These are phyloP conservation scores for Urtica urens DNA, from an alignment of 306 rosid species.

Conservation along the genomic window DNA sequence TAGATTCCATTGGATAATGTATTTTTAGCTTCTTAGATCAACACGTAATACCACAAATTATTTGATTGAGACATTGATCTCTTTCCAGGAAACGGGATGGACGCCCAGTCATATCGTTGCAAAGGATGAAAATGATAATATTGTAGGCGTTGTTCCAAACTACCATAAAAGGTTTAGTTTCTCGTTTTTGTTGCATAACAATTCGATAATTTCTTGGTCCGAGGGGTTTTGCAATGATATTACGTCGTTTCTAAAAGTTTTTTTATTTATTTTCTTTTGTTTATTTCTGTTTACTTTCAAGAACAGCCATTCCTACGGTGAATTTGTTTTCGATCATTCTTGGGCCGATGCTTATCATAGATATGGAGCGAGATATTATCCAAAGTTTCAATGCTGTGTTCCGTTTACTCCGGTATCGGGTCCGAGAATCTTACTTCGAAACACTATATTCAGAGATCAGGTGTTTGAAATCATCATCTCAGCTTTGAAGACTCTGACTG, in stretches of 20 bases:
- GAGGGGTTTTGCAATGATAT: no score
- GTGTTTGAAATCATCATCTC: constrained; percentile 53
- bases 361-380: constrained; percentile 68
- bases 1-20: no score
- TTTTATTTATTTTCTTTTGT: not conserved
- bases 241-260: no score
- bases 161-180: constrained; percentile 73
- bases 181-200: no score
- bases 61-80: no score
- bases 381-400: constrained; percentile 78
- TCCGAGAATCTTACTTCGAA: constrained; percentile 70
- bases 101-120: constrained; percentile 65
- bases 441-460: constrained; percentile 45
- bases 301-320: constrained; percentile 86
- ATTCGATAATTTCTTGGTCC: no score
- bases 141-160: constrained; percentile 74
- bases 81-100: constrained; percentile 73
- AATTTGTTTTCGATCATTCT: constrained; percentile 93
- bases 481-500: constrained; percentile 59
- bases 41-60: no score
- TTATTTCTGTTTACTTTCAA: constrained; percentile 4
- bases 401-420: constrained; percentile 97
- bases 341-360: constrained; percentile 90
- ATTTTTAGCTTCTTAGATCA: no score
- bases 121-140: constrained; percentile 30